Percentiles rank a stretch among this genome's conserved stretches.
Evolutionary conservation across 192 early-diverging fungal genomes (phyloP).

Genomic region (Diversispora eburnea): DNA sequence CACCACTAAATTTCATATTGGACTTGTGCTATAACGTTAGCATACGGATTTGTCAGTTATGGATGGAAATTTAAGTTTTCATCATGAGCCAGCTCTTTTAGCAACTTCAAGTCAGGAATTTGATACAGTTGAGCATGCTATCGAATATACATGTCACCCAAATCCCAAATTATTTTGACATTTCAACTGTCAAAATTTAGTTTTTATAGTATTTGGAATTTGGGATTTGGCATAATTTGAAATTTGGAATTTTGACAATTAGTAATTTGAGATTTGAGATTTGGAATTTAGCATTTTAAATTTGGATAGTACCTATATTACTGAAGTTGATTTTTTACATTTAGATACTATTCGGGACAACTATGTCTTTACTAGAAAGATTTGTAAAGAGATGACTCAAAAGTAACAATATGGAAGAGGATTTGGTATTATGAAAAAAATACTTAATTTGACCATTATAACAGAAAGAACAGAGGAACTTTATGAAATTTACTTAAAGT

Average conservation of each 20-base stretch:
- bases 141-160: too few relatives aligned
- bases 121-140: not conserved
- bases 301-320: too few relatives aligned
- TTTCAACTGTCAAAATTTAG: too few relatives aligned
- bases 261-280: too few relatives aligned
- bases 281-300: too few relatives aligned
- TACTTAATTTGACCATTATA: not conserved
- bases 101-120: not conserved
- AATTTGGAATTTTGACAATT: too few relatives aligned
- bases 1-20: conserved; percentile 2
- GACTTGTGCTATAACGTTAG: not conserved
- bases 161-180: too few relatives aligned
- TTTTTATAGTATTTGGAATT: too few relatives aligned
- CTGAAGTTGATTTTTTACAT: not conserved
- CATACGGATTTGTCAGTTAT: not conserved
- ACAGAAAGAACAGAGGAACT: too few relatives aligned
- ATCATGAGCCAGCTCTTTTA: not conserved
- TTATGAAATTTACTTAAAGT: not conserved
- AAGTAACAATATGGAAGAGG: not conserved
- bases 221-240: too few relatives aligned
- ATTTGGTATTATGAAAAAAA: not conserved
- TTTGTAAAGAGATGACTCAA: not conserved
- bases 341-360: not conserved
- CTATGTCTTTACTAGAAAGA: not conserved
- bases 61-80: not conserved